These are phyloP conservation scores for Peronospora belbahrii DNA, from an alignment of 352 stramenopile genomes.

Conservation along the genomic window DNA sequence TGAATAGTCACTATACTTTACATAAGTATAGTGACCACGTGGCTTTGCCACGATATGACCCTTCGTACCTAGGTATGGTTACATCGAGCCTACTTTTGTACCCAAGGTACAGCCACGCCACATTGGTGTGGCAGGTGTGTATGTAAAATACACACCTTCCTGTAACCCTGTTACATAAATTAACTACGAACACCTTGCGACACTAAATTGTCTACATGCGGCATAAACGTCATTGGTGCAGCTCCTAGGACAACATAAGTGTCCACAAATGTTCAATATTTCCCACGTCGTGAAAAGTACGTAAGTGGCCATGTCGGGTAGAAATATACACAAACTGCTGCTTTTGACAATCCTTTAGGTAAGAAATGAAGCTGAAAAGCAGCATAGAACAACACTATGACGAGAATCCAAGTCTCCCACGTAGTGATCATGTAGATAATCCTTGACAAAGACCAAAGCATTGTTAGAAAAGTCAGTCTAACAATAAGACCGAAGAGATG, in stretches of 20 bases:
- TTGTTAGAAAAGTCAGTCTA: conserved; percentile 3
- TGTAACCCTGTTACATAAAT: conserved; percentile 95
- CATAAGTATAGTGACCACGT: too few species aligned
- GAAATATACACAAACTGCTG: conserved; percentile 83
- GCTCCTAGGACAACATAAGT: conserved; percentile 88
- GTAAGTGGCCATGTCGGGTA: conserved; percentile 93
- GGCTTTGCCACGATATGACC: too few species aligned
- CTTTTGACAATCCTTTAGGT: conserved; percentile 53
- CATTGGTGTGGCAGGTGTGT: too few species aligned
- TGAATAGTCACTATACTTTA: too few species aligned
- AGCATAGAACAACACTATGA: conserved; percentile 34
- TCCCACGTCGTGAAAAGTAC: conserved; percentile 72
- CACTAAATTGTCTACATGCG: conserved; percentile 76
- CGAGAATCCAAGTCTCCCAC: conserved; percentile 21
- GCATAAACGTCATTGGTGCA: conserved; percentile 86
- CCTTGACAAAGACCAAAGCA: conserved; percentile 11
- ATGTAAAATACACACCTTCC: too few species aligned
- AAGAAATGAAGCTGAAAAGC: conserved; percentile 90
- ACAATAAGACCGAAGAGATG: conserved; percentile 13
- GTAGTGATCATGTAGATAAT: conserved; percentile 14
- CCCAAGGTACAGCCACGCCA: too few species aligned
- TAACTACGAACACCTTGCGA: conserved; percentile 87
- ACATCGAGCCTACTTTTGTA: too few species aligned
- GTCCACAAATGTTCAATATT: conserved; percentile 90
- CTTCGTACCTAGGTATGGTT: too few species aligned